Evolutionary conservation across 176 grass and related monocot species (phyloP), one percentile per base, ranked within the genome.

Genomic region (Oryza brachyantha): DNA sequence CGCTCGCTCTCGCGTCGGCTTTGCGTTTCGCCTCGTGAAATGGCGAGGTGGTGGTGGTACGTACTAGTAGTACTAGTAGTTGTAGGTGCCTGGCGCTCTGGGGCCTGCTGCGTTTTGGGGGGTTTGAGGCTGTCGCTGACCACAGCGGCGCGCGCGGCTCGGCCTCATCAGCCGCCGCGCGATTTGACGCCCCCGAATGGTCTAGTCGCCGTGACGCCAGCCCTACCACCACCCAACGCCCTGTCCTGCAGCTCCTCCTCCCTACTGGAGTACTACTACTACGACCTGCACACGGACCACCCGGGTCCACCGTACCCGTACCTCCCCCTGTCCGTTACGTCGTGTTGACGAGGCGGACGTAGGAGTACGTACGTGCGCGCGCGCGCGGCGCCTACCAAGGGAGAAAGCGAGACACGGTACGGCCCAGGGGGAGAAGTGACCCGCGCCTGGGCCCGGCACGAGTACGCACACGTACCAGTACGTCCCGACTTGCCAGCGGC

Each of bases 141-240:
- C 48, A 52, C 68, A 6, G 37, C 64, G 26, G 41, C n/a, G n/a
- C n/a, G n/a, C 65, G 5, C 42, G 42, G 39, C 67, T 60, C 36
- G 10, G 60, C 52, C 61, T 25, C 58, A 27, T 17, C 84, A 90
- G 88, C 88, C 92, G 87, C 95, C 92, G 92, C 83, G 39, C 64
- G 87, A 94, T 87, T 92, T 94, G 94, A 97, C 91, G 83, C 78
- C 64, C 64, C 63, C 63, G 9, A 46, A 28, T 28, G 45, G 45
- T 43, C 74, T 67, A 66, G 61, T 16, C 39, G 40, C 22, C 22
- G 46, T 91, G 95, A 98, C 92, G 95, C 93, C 85, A 94, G 83
- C 92, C 95, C 92, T 92, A 92, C 54, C 29, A 92, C 54, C 29
- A 22, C 28, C 61, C 43, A 46, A 24, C 42, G 58, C 79, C 66